phyloP scores from a whole-genome alignment of 371 early-diverging fungal genomes.

The Umbelopsis sp. region DNA sequence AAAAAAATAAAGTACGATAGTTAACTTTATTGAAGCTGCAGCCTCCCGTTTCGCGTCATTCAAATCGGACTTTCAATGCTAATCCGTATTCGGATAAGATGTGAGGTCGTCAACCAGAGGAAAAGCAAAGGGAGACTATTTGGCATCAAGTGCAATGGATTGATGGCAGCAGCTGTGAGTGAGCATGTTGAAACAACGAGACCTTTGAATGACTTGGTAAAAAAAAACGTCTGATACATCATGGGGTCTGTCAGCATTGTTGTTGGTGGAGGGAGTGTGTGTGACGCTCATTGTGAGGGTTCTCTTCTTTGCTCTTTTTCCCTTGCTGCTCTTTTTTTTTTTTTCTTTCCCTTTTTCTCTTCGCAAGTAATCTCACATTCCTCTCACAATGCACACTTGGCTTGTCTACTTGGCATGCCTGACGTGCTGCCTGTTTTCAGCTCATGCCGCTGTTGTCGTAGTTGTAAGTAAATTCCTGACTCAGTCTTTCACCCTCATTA shows the following conservation, averaged over 20 bases:
- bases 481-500: neutral
- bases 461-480: conserved; percentile 26
- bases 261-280: neutral
- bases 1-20: neutral
- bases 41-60: too few relatives aligned
- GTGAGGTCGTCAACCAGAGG: too few relatives aligned
- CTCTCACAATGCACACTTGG: conserved; percentile 15
- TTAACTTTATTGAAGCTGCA: too few relatives aligned
- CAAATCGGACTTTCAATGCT: too few relatives aligned
- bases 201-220: too few relatives aligned
- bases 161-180: too few relatives aligned
- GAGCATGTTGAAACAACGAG: too few relatives aligned
- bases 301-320: neutral
- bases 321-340: neutral
- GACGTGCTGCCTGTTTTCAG: conserved; percentile 15
- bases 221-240: conserved; percentile 9
- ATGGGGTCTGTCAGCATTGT: conserved; percentile 17
- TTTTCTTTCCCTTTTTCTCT: conserved; percentile 8
- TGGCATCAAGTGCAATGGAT: too few relatives aligned
- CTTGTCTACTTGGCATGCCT: conserved; percentile 18
- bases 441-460: conserved; percentile 34
- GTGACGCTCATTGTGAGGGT: neutral
- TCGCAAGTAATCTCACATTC: neutral
- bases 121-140: too few relatives aligned
- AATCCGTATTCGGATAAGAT: too few relatives aligned